phyloP scores from a whole-genome alignment of 1,139 yeast genomes.

The Diutina scorzettiae region DNA sequence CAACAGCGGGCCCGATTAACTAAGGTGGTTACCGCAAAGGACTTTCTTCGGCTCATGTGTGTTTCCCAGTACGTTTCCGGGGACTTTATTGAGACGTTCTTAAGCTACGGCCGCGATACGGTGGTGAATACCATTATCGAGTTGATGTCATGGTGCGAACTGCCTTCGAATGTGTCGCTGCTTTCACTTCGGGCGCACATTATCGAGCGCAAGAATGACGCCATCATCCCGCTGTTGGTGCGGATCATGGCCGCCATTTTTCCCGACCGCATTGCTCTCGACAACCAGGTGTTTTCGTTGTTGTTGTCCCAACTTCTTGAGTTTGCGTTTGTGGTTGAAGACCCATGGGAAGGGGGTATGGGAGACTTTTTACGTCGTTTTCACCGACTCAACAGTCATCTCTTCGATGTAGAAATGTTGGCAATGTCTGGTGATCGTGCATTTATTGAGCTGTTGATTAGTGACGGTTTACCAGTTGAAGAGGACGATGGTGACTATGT shows the following conservation, averaged over 20 bases:
- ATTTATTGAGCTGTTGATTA: neutral
- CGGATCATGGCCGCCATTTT: constrained; percentile 16
- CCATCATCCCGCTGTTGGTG: constrained; percentile 19
- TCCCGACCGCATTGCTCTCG: constrained; percentile 21
- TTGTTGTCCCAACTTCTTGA: constrained; percentile 20
- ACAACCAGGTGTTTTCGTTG: constrained; percentile 21
- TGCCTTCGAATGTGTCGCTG: neutral
- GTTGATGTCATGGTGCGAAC: constrained; percentile 1
- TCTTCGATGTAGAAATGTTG: neutral
- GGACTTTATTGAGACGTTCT: neutral
- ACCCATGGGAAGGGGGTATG: constrained; percentile 16
- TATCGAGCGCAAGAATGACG: neutral
- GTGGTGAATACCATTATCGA: neutral
- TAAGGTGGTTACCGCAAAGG: neutral
- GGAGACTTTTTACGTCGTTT: constrained; percentile 18
- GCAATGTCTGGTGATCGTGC: neutral
- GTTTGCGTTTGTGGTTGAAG: constrained; percentile 22
- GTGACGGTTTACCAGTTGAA: neutral
- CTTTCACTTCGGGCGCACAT: neutral
- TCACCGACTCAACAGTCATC: constrained; percentile 18
- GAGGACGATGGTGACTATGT: neutral
- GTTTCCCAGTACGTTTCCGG: neutral
- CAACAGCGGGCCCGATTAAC: neutral
- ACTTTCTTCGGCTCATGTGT: neutral
- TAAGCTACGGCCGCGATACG: neutral